These are phyloP conservation scores for Acidiella bohemica DNA, from an alignment of 495 filamentous ascomycete genomes.

Conservation along the genomic window DNA sequence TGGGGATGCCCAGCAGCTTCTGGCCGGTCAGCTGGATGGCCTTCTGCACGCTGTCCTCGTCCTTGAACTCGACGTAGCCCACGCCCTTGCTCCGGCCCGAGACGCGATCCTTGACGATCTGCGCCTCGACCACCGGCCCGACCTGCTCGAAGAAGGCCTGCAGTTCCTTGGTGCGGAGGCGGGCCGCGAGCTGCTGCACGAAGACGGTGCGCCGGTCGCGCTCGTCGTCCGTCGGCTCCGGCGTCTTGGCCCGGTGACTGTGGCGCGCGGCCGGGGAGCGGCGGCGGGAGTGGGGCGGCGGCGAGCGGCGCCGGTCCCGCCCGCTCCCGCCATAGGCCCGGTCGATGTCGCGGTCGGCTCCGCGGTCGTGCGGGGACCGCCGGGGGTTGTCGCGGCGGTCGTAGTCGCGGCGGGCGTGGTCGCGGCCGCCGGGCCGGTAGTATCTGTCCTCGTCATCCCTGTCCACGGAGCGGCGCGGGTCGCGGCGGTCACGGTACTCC, in stretches of 20 bases:
- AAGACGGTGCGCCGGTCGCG: conserved; percentile 95
- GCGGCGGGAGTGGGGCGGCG: conserved; percentile 10
- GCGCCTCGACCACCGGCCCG: conserved; percentile 90
- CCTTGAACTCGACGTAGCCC: conserved; percentile 98
- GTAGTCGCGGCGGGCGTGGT: conserved; percentile 31
- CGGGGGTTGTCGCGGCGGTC: conserved; percentile 31
- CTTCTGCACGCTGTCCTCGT: conserved; percentile 81
- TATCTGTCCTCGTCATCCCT: conserved; percentile 59
- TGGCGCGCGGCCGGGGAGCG: conserved; percentile 35
- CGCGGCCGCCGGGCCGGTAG: conserved; percentile 51
- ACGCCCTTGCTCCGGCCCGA: conserved; percentile 97
- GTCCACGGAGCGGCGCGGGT: conserved; percentile 31
- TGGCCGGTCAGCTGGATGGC: conserved; percentile 98
- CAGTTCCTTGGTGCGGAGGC: conserved; percentile 81
- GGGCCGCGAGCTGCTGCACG: conserved; percentile 90
- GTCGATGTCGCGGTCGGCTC: conserved; percentile 37
- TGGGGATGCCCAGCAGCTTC: conserved; percentile 94
- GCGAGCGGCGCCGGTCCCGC: not conserved
- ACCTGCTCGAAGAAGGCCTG: conserved; percentile 94
- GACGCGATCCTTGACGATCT: conserved; percentile 98
- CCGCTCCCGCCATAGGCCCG: conserved; percentile 31
- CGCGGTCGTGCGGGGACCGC: no score
- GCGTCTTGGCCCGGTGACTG: conserved; percentile 13
- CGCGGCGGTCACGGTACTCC: no score
- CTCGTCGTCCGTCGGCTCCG: conserved; percentile 79